Base-by-base conservation (phyloP, 345 rosid genomes). In the Geranium brycei region DNA sequence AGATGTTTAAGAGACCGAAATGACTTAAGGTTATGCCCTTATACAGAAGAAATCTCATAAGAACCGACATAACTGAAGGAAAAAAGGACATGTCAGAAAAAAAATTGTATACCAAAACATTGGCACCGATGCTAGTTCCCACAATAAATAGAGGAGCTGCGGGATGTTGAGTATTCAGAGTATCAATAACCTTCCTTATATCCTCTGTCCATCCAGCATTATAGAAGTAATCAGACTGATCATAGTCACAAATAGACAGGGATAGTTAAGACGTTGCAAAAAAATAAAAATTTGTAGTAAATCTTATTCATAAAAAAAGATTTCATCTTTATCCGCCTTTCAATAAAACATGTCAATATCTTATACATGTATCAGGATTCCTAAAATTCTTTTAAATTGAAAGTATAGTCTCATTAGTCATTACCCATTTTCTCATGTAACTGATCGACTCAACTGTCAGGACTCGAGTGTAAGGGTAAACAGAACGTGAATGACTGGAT, bases 191-290 rank as follows among this genome's bases (percentile, higher is more conserved):
- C 31, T 41, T 66, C 63, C 76, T 59, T 15, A 75, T 10, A 17
- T 78, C 81, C 61, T 75, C 81, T 64, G 81, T 78, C 81, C 81
- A 72, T 60, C 78, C 81, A 66, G 70, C 81, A 75, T 72, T 72
- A 59, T 78, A 78, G 74, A 69, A 74, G 81, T 78, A 66, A 72
- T 74, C 81, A 78, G 78, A 75, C 81, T 78, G 78, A 53, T 32
- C 78, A 73, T 68, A 60, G 3, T 66, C 62, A 70, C 55, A 64
- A 68, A 61, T 40, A 30, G 68, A 68, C 30, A 3, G 41, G 41
- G 41, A 4, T 7, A 35, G 10, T 35, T 7, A 68, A 51, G 13
- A 58, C 18, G 16, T 60, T 57, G 71, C 68, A 19, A 74, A 74
- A 19, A 60, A 67, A 62, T 31, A 74, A 19, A 60, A 67, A 62